Percentiles rank a stretch among this genome's conserved stretches.
Conservation (phyloP, 177 flowering plant genomes). For the Vitis hybrid region DNA sequence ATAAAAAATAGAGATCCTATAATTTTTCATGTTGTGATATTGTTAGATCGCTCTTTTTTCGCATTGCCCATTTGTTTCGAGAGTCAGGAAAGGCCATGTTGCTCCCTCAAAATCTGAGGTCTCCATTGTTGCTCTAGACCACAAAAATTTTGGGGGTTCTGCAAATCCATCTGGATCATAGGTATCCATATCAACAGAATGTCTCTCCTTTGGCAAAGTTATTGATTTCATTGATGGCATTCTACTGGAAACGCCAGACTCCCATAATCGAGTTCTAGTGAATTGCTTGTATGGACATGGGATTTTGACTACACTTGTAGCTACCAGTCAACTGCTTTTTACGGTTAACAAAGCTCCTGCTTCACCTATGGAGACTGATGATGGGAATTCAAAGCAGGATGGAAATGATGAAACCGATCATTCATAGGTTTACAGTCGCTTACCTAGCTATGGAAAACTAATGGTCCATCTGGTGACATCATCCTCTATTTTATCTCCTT, state of each 20-base stretch:
- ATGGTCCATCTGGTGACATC: too few species aligned
- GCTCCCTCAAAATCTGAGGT: constrained; percentile 83
- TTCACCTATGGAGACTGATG: too few species aligned
- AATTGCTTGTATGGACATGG: constrained; percentile 87
- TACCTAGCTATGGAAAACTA: too few species aligned
- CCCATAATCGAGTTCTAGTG: constrained; percentile 76
- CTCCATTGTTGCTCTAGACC: constrained; percentile 54
- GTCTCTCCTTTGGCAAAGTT: too few species aligned
- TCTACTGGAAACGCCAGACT: constrained; percentile 46
- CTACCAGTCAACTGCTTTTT: constrained; percentile 86
- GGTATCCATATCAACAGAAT: too few species aligned
- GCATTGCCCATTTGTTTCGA: constrained; percentile 79
- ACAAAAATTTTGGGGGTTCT: constrained; percentile 73
- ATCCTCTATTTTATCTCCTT: too few species aligned
- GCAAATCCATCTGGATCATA: neutral
- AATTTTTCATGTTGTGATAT: constrained; percentile 85
- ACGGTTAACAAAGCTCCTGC: constrained; percentile 41
- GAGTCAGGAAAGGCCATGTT: constrained; percentile 91
- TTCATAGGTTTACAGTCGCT: too few species aligned
- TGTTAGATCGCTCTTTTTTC: constrained; percentile 79
- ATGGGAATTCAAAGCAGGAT: too few species aligned
- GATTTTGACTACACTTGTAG: constrained; percentile 92
- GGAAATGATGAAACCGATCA: too few species aligned
- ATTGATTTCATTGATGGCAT: too few species aligned
- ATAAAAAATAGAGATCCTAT: constrained; percentile 66